phyloP scores from a whole-genome alignment of 495 filamentous ascomycete species.

The Delitschia confertaspora region DNA sequence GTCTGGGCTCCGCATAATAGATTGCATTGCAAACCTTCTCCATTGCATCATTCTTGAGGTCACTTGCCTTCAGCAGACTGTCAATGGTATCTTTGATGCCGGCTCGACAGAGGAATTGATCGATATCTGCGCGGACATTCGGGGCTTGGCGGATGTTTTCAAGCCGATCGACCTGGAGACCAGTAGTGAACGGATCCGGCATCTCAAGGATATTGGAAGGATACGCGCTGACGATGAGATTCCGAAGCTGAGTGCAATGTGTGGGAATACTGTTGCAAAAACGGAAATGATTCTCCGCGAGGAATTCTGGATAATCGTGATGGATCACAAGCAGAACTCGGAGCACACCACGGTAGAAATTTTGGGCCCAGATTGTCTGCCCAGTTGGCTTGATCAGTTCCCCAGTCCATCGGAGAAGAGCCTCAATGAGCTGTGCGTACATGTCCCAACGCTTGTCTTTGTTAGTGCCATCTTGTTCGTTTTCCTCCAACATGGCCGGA shows the following conservation, averaged over 20 bases:
- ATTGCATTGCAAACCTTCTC: constrained; percentile 62
- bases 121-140: constrained; percentile 52
- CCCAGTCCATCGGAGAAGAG: constrained; percentile 64
- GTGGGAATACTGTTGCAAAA: constrained; percentile 78
- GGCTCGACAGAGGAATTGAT: constrained; percentile 47
- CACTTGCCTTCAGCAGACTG: constrained; percentile 46
- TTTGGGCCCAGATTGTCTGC: constrained; percentile 61
- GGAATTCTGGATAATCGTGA: constrained; percentile 90
- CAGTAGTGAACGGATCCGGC: constrained; percentile 70
- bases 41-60: constrained; percentile 54
- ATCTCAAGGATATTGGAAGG: constrained; percentile 66
- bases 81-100: constrained; percentile 64
- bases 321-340: constrained; percentile 77
- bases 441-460: constrained; percentile 46
- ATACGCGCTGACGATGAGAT: constrained; percentile 76
- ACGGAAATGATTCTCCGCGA: constrained; percentile 75
- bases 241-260: constrained; percentile 81
- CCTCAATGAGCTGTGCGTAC: constrained; percentile 67
- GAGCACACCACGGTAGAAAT: constrained; percentile 74
- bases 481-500: constrained; percentile 66
- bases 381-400: constrained; percentile 67
- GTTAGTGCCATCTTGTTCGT: constrained; percentile 25
- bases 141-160: constrained; percentile 66
- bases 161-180: constrained; percentile 71
- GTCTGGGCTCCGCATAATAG: constrained; percentile 43